Conservation (phyloP, 768 basidiomycete species). For the Flagelloscypha sp. region DNA sequence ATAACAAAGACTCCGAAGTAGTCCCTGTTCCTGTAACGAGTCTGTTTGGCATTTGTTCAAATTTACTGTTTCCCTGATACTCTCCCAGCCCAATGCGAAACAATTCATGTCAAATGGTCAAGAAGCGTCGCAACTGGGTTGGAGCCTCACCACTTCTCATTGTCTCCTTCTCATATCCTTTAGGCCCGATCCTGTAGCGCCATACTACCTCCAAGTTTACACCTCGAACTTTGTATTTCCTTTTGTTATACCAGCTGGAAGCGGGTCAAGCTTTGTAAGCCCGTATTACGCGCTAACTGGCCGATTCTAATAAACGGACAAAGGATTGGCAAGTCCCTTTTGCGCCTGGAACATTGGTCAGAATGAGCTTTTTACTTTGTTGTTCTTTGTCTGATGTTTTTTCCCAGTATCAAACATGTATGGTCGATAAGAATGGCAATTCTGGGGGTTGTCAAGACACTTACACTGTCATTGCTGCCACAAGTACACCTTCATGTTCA, state of each 20-base stretch:
- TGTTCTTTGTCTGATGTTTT: conserved; percentile 1
- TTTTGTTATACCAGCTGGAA: conserved; percentile 42
- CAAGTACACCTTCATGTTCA: conserved; percentile 33
- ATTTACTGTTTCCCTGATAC: not conserved
- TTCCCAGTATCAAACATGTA: conserved; percentile 56
- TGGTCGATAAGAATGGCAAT: conserved; percentile 53
- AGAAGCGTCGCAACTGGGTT: conserved; percentile 35
- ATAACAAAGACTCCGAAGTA: conserved; percentile 25
- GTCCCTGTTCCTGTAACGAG: conserved; percentile 33
- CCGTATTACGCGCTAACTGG: not conserved
- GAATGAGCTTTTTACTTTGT: conserved; percentile 6
- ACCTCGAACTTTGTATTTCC: conserved; percentile 52
- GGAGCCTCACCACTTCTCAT: conserved; percentile 5
- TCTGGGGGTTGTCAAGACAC: conserved; percentile 54
- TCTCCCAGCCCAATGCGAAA: conserved; percentile 34
- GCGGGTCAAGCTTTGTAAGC: conserved; percentile 39
- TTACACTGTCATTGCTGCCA: conserved; percentile 46
- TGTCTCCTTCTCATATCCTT: conserved; percentile 6
- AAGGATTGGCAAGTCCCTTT: conserved; percentile 57
- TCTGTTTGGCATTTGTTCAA: conserved; percentile 11
- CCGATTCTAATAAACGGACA: not conserved
- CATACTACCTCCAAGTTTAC: conserved; percentile 54
- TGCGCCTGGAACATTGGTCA: conserved; percentile 45
- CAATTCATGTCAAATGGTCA: conserved; percentile 34
- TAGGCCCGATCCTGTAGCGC: conserved; percentile 48